Base-by-base conservation (phyloP, 768 basidiomycete species). In the Boletus tomentosulus region DNA sequence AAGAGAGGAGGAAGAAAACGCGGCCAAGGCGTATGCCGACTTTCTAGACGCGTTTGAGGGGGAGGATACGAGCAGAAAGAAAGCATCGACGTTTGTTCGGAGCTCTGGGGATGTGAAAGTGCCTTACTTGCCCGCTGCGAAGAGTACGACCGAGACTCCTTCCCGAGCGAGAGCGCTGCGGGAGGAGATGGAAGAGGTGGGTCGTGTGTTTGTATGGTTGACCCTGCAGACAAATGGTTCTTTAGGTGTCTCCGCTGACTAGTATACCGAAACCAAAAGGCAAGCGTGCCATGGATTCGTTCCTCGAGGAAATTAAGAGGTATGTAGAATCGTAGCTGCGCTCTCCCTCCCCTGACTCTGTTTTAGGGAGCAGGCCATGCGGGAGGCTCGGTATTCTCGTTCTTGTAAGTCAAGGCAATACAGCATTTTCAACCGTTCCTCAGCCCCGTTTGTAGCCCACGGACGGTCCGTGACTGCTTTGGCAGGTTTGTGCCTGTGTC, bases 281-380 rank as follows among this genome's bases (percentile, higher is more conserved):
- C 3, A 97, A 92, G 68, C 83, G 96, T 48, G 92, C 90, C 1
- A 98, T 98, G 92, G 95, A 98, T 70, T 72, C 86, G 2, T 99
- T 98, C 67, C 75, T 99, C 48, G 94, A 97, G 63, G 94, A 99
- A 74, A 92, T 99, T 55, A 98, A 98, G 74, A 83, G 83, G 96
- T 89, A 45, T 22, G 76, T 57, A 5, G 31, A 16, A 10, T n/a
- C 6, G 8, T 49, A 24, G 25, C 1, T 25, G 54, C 47, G 30
- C 16, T 13, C 5, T 19, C 7, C 19, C 1, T 33, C 25, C 27
- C 55, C 48, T 64, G 51, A 58, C 33, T 28, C 10, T 19, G 42
- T 41, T 31, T n/a, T 62, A 98, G 96, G 67, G 96, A 98, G 45
- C 95, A 98, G 71, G 91, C 90, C 11, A 80, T 89, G 58, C 79